These are phyloP conservation scores for Stylosanthes scabra DNA, from an alignment of 331 rosid species.

Conservation along the genomic window DNA sequence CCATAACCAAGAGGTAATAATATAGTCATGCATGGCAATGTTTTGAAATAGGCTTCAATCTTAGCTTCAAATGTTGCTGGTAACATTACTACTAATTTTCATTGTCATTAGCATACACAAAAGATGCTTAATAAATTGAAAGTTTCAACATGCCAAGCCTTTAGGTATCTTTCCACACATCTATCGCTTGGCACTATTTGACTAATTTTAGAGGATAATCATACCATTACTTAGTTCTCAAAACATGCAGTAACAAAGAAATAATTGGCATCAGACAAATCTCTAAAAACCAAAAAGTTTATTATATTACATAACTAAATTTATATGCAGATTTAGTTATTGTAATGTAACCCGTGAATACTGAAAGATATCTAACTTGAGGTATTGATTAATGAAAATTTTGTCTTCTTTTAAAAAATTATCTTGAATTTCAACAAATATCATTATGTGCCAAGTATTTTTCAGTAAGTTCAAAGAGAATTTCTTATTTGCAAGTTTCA, in stretches of 20 bases:
- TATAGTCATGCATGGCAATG: not conserved
- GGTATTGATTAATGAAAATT: conserved; percentile 40
- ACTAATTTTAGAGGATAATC: too few species aligned
- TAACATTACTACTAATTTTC: conserved; percentile 27
- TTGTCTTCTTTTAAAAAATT: not conserved
- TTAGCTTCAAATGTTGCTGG: not conserved
- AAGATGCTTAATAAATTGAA: conserved; percentile 24
- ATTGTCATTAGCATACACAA: conserved; percentile 39
- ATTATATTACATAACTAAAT: not conserved
- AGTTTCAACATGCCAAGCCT: conserved; percentile 34
- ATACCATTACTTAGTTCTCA: too few species aligned
- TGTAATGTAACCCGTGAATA: conserved; percentile 41
- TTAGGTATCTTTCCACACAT: conserved; percentile 43
- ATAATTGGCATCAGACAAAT: not conserved
- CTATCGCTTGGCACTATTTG: not conserved
- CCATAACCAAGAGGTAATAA: conserved; percentile 60
- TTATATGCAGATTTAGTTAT: not conserved
- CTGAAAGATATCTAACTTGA: conserved; percentile 44
- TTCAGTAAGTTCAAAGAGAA: conserved; percentile 56
- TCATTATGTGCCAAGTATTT: not conserved
- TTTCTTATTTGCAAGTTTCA: conserved; percentile 42
- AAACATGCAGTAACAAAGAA: too few species aligned
- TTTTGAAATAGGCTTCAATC: not conserved
- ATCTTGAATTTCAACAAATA: conserved; percentile 15
- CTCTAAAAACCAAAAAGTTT: too few species aligned